A percentile compares a stretch with the other conserved stretches of the same genome.
phyloP scores from a whole-genome alignment of 2,329 filamentous ascomycete species.

The Teratosphaeria pseudoeucalypti region DNA sequence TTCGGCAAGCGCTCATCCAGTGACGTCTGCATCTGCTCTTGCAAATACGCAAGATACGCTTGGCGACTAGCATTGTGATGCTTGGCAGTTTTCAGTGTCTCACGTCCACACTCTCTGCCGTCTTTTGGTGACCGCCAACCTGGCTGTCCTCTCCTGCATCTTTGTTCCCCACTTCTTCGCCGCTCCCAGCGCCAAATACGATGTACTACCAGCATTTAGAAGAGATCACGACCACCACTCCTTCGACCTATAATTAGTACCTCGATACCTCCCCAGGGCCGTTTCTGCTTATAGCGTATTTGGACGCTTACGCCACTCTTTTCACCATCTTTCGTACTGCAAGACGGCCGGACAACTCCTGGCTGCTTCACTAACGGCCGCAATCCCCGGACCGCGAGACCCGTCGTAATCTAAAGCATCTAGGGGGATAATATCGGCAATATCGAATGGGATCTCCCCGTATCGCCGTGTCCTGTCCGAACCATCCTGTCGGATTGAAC shows the following conservation, averaged over 20 bases:
- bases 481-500: background rate
- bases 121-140: background rate
- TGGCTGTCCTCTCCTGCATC: background rate
- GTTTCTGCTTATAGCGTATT: no score
- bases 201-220: background rate
- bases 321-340: no score
- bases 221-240: no score
- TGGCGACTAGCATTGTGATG: background rate
- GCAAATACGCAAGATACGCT: background rate
- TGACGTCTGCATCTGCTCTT: background rate
- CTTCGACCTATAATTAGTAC: no score
- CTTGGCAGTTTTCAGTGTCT: no score
- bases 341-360: no score
- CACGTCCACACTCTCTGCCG: background rate
- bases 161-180: background rate
- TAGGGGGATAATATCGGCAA: background rate
- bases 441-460: background rate
- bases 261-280: no score
- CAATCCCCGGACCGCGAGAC: no score
- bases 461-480: background rate
- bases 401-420: no score
- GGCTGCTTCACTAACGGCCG: no score
- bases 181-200: background rate
- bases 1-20: background rate
- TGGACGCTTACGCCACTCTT: no score